These are phyloP conservation scores for Euphorbia corollata DNA, from an alignment of 441 rosid genomes.

Conservation along the genomic window DNA sequence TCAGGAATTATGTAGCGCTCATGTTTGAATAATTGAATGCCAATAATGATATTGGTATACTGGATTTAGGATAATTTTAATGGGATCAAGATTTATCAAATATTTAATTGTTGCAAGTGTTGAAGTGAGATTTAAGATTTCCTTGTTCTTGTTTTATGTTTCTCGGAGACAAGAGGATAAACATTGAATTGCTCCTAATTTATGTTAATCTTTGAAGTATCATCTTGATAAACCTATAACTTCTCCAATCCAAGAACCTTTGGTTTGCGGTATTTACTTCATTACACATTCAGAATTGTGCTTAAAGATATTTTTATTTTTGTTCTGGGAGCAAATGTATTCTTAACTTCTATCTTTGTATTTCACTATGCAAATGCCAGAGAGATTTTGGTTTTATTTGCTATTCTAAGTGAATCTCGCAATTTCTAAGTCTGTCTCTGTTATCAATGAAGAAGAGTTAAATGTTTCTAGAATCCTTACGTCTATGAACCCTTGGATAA, in stretches of 20 bases:
- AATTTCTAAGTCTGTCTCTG: conserved; percentile 2
- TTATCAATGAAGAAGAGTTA: not conserved
- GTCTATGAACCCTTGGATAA: not conserved
- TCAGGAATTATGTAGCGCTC: conserved; percentile 5
- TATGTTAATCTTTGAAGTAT: not conserved
- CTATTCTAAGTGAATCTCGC: conserved; percentile 1
- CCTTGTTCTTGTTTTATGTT: not conserved
- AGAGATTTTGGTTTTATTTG: conserved; percentile 1
- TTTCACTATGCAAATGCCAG: not conserved
- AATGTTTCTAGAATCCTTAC: not conserved
- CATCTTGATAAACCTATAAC: conserved; percentile 1
- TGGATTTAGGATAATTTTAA: conserved; percentile 14
- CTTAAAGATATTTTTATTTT: not conserved
- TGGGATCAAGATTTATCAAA: not conserved
- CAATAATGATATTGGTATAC: not conserved
- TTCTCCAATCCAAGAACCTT: not conserved
- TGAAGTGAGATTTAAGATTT: not conserved
- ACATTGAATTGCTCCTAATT: not conserved
- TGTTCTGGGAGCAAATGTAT: not conserved
- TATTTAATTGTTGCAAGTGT: not conserved
- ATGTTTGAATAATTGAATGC: not conserved
- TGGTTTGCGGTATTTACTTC: not conserved
- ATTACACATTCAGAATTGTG: not conserved
- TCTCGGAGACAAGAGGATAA: not conserved
- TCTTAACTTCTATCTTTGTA: not conserved